These are phyloP conservation scores for Lithohypha guttulata DNA, from an alignment of 2,329 filamentous ascomycete species.

Conservation along the genomic window DNA sequence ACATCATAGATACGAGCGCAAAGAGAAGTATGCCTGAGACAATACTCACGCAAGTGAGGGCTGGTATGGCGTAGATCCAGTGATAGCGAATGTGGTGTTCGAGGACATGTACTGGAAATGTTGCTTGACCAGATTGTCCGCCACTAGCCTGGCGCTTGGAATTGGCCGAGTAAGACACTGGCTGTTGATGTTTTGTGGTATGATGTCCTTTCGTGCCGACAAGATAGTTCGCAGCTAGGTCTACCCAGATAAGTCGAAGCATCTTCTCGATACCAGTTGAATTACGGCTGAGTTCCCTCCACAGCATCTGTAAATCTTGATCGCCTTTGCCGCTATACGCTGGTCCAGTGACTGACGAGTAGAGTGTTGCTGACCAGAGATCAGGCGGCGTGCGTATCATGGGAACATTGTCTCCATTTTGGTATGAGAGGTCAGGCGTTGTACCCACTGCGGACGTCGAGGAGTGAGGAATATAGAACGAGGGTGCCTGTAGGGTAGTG, in stretches of 20 bases:
- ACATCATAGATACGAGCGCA: slow-evolving; percentile 4
- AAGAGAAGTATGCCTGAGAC: background rate
- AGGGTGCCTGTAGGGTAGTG: slow-evolving; percentile 24
- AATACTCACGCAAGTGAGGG: slow-evolving; percentile 8
- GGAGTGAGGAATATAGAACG: slow-evolving; percentile 18
- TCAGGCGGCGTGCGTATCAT: background rate
- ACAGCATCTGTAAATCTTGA: slow-evolving; percentile 32
- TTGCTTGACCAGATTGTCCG: background rate
- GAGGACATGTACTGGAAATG: slow-evolving; percentile 23
- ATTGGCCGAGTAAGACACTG: background rate
- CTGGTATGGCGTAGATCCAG: slow-evolving; percentile 28
- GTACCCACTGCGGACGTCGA: background rate
- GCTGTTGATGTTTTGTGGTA: slow-evolving; percentile 1
- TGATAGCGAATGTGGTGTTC: slow-evolving; percentile 26
- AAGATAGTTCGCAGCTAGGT: slow-evolving; percentile 32
- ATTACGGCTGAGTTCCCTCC: slow-evolving; percentile 29
- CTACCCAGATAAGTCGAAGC: slow-evolving; percentile 37
- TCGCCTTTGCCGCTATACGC: slow-evolving; percentile 30
- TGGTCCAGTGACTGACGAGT: background rate
- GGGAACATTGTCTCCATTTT: slow-evolving; percentile 2
- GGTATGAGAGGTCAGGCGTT: background rate
- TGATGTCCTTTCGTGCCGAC: slow-evolving; percentile 27
- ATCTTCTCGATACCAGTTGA: slow-evolving; percentile 26
- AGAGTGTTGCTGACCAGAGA: background rate
- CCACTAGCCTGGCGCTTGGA: background rate